Evolutionary conservation across 495 filamentous ascomycete genomes (phyloP), one percentile per base, ranked within the genome.

Genomic region (Pyronema omphalodes): DNA sequence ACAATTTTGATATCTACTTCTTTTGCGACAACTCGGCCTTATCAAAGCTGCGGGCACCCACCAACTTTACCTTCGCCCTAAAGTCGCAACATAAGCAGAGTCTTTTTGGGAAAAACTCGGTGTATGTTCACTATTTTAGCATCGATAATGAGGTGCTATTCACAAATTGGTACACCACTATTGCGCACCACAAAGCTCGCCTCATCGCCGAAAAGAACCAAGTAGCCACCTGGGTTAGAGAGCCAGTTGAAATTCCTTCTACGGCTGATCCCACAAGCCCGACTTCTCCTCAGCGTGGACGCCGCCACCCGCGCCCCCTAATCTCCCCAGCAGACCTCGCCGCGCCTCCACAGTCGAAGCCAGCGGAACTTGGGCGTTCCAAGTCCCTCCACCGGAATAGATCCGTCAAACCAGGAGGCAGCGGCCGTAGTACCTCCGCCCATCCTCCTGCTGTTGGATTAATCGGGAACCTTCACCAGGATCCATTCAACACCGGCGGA

Each of bases 31-130:
- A 83, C 37, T 68, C 77, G 51, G 67, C 70, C 35, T 76, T 76
- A 39, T 75, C 79, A 53, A 76, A 80, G 55, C 68, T 88, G 53
- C 83, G 77, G 57, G 81, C 83, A 1, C 85, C 85, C 0, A 88
- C 86, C 60, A 81, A 79, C 61, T 71, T 80, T 52, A 94, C 86
- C 66, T 88, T 82, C 62, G 88, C 86, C 3, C 74, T 98, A 58
- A 95, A 94, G 66, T 93, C 86, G 57, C 91, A 94, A 67, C 82
- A 96, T 63, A 94, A 93, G 60, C 80, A 82, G 5, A 81, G 74
- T 36, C 79, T 94, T 63, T 98, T 96, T 61, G 63, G 84, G 37
- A 81, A 79, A 36, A 83, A 80, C 0, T 78, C 84, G 19, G 87
- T 88, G 54, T 98, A 84, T 65, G 80, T 93, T 9, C 89, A 96